Evolutionary conservation across 2,329 filamentous ascomycete species (phyloP).

Genomic region (Pseudogymnoascus sp.): DNA sequence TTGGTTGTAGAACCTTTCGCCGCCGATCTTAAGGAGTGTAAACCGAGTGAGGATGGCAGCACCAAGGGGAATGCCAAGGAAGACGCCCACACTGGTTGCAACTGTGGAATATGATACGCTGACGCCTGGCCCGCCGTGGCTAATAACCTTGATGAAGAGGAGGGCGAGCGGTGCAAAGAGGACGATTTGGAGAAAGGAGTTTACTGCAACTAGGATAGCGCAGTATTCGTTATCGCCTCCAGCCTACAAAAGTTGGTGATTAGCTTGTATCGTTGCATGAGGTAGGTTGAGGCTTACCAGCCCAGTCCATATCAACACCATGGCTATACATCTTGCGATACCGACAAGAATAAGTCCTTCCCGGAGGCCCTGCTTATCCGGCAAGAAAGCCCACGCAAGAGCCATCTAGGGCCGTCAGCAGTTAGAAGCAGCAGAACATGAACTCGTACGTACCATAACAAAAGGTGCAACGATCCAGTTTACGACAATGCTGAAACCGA

Average conservation of each 20-base stretch:
- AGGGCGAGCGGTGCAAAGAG: constrained; percentile 60
- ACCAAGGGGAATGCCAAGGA: constrained; percentile 75
- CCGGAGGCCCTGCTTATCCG: constrained; percentile 49
- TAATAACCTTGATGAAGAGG: constrained; percentile 65
- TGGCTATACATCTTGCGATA: constrained; percentile 78
- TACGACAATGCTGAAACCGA: constrained; percentile 66
- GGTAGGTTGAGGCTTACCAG: constrained; percentile 40
- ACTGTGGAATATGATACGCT: constrained; percentile 56
- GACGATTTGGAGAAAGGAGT: constrained; percentile 68
- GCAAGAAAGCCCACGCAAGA: constrained; percentile 62
- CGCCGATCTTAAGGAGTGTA: constrained; percentile 45
- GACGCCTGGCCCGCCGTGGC: constrained; percentile 42
- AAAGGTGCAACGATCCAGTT: constrained; percentile 85
- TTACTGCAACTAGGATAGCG: constrained; percentile 69
- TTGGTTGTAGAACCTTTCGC: constrained; percentile 56
- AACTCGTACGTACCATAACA: constrained; percentile 50
- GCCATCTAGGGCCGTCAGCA: constrained; percentile 34
- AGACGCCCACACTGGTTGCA: constrained; percentile 74
- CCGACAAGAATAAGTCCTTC: constrained; percentile 75
- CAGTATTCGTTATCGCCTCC: constrained; percentile 77
- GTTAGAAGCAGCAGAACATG: not conserved
- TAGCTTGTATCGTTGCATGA: not conserved
- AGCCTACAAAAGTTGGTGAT: constrained; percentile 33
- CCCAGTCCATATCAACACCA: constrained; percentile 80
- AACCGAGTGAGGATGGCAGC: constrained; percentile 74